These are phyloP conservation scores for Xylaria intraflava DNA, from an alignment of 495 filamentous ascomycete genomes.

Conservation along the genomic window DNA sequence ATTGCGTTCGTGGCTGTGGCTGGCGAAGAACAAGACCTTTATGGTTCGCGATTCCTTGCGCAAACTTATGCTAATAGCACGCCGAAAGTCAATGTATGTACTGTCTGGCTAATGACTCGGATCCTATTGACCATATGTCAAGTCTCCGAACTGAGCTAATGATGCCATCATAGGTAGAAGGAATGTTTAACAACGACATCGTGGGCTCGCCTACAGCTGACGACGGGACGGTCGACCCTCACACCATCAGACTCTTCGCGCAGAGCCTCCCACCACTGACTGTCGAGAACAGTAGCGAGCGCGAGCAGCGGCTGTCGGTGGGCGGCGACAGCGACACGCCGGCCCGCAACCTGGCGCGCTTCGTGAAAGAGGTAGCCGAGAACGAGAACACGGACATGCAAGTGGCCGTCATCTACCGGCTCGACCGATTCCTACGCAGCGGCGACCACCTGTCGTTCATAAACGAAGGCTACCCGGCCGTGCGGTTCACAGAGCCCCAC, in stretches of 20 bases:
- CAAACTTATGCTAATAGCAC: constrained; percentile 39
- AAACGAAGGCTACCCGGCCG: constrained; percentile 40
- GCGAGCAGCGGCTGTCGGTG: constrained; percentile 31
- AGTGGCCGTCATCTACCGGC: constrained; percentile 43
- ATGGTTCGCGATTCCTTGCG: constrained; percentile 42
- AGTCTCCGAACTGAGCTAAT: not conserved
- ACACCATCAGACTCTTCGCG: constrained; percentile 46
- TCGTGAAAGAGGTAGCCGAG: constrained; percentile 46
- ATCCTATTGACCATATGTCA: not conserved
- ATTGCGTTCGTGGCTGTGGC: constrained; percentile 48
- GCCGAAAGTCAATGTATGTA: constrained; percentile 25
- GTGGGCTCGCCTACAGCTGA: constrained; percentile 37
- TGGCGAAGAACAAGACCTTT: constrained; percentile 49
- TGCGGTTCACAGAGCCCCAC: constrained; percentile 48
- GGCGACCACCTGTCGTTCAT: constrained; percentile 51
- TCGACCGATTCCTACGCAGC: constrained; percentile 47
- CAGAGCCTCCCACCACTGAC: constrained; percentile 34
- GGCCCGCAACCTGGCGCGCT: constrained; percentile 46
- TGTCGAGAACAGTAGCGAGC: constrained; percentile 28
- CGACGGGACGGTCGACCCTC: constrained; percentile 34
- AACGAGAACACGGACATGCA: constrained; percentile 39
- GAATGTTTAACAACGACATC: constrained; percentile 49
- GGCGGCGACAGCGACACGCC: constrained; percentile 50
- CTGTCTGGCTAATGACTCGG: not conserved
- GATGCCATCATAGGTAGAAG: constrained; percentile 36